Base-by-base conservation (phyloP, 129 eudicot genomes). In the Apium graveolens region DNA sequence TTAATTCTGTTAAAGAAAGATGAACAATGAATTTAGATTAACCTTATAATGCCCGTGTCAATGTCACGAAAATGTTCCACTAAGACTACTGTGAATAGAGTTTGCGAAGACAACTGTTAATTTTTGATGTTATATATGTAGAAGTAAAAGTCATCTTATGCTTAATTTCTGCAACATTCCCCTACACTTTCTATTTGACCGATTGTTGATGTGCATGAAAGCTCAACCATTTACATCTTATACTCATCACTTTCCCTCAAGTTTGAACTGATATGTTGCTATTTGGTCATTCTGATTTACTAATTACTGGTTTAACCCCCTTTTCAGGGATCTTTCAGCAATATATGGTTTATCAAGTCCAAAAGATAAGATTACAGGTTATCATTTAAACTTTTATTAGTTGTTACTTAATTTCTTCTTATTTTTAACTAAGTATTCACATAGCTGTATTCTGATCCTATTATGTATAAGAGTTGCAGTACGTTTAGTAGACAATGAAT, bases 321-420 rank as follows among this genome's bases (percentile, higher is more conserved):
- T 78, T 75, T 83, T 49, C 89, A 96, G 99, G 99, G 71, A 87
- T 96, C 65, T 92, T 96, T 87, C 97, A 92, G 76, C 97, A 92
- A 51, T 96, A 96, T 85, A 83, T 92, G 89, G 97, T 92, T 49
- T 92, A 92, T 81, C 99, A 96, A 89, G 99, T 96, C 65, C 86
- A 96, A 86, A 92, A 96, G 76, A 92, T 96, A 80, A 90, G 97
- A 70, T 85, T 96, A 70, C 99, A 96, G 99, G 99, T 96, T 76
- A 20, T 7, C 75, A 11, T 77, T 69, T 35, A 74, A 78, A 48
- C 20, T 31, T 72, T 76, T 7, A 41, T 43, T 1, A 32, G 29
- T 31, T 78, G 20, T 69, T 70, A 0, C 6, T 34, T 49, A 38
- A 13, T 42, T 79, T 39, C 10, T 57, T 57, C 11, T 57, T 10